Percentiles rank a stretch among this genome's conserved stretches.
phyloP scores from a whole-genome alignment of 208 protist species.

The Crithidia bombi region DNA sequence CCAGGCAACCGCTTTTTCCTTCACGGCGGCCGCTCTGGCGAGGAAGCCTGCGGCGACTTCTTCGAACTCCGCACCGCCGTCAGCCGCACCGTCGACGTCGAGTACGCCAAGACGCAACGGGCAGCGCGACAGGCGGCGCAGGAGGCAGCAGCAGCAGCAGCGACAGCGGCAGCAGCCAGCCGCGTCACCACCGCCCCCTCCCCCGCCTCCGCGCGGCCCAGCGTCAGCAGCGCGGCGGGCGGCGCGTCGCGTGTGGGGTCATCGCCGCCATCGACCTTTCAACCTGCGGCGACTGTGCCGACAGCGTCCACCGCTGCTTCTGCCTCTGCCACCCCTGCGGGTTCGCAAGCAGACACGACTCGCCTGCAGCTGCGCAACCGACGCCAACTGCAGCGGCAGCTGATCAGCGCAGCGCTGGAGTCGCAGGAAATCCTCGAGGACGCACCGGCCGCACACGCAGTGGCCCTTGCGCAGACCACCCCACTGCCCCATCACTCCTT shows the following conservation, averaged over 20 bases:
- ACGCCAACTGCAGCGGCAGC: conserved; percentile 25
- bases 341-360: conserved; percentile 1
- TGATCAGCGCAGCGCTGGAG: conserved; percentile 24
- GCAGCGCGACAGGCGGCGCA: conserved; percentile 6
- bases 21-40: conserved; percentile 56
- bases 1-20: conserved; percentile 56
- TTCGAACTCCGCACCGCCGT: conserved; percentile 48
- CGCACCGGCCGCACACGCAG: conserved; percentile 9
- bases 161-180: neutral
- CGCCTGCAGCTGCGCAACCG: conserved; percentile 21
- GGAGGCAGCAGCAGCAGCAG: conserved; percentile 6
- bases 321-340: neutral
- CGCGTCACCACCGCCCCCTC: neutral
- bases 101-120: conserved; percentile 32
- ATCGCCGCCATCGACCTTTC: neutral
- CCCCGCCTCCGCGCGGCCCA: neutral
- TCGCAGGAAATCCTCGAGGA: conserved; percentile 15
- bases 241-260: too few relatives aligned
- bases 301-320: neutral
- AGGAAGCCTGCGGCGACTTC: conserved; percentile 56
- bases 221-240: neutral
- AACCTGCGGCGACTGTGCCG: neutral
- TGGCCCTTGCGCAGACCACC: neutral
- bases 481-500: conserved; percentile 19
- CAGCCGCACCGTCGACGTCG: conserved; percentile 18